Evolutionary conservation across 495 filamentous ascomycete genomes (phyloP).

Genomic region (Hypomontagnella monticulosa): DNA sequence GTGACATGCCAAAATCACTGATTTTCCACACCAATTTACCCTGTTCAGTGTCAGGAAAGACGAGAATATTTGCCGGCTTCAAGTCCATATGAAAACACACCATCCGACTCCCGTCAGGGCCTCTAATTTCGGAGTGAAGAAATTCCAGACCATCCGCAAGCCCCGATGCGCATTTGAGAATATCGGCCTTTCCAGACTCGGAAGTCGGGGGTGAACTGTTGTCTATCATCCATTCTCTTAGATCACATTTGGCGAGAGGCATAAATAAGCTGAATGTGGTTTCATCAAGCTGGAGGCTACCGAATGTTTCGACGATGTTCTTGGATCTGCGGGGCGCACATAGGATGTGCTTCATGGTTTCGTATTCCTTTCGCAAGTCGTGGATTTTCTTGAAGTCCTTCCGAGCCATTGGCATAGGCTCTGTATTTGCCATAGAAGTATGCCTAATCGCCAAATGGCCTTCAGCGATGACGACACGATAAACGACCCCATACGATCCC

Average conservation of each 20-base stretch:
- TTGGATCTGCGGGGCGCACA: slow-evolving; percentile 35
- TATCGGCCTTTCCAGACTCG: slow-evolving; percentile 32
- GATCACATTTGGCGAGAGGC: slow-evolving; percentile 50
- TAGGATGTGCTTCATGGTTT: slow-evolving; percentile 49
- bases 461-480: slow-evolving; percentile 47
- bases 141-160: slow-evolving; percentile 49
- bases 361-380: slow-evolving; percentile 38
- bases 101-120: slow-evolving; percentile 34
- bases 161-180: slow-evolving; percentile 43
- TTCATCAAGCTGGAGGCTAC: slow-evolving; percentile 43
- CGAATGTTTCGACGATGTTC: slow-evolving; percentile 49
- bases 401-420: slow-evolving; percentile 31
- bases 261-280: slow-evolving; percentile 51
- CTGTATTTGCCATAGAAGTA: slow-evolving; percentile 27
- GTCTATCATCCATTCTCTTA: slow-evolving; percentile 48
- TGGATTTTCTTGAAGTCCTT: slow-evolving; percentile 41
- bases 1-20: slow-evolving; percentile 53
- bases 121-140: slow-evolving; percentile 48
- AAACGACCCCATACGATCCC: slow-evolving; percentile 47
- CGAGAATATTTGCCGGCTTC: slow-evolving; percentile 51
- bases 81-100: slow-evolving; percentile 54
- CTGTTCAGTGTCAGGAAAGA: slow-evolving; percentile 42
- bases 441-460: slow-evolving; percentile 46
- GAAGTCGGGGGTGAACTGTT: slow-evolving; percentile 18
- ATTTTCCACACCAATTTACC: slow-evolving; percentile 48